Percentiles rank a stretch among this genome's conserved stretches.
Conservation (phyloP, 2,329 filamentous ascomycete genomes). For the Cyanodermella asteris region DNA sequence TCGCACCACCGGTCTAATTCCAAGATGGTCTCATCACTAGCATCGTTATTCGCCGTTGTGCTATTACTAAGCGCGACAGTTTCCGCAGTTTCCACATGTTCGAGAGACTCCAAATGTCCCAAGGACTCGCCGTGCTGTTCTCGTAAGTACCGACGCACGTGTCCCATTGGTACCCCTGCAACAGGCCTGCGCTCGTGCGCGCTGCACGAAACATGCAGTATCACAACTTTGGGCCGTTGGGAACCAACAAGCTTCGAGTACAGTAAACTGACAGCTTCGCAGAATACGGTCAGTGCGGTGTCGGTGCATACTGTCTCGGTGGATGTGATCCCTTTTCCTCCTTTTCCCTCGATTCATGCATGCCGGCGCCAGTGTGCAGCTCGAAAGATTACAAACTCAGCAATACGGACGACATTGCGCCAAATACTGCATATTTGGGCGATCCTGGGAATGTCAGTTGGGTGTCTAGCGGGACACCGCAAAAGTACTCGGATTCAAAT, state of each 20-base stretch:
- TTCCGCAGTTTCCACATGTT: too few relatives aligned
- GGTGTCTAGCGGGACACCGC: constrained; percentile 63
- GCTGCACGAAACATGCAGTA: background rate
- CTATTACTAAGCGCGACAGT: too few relatives aligned
- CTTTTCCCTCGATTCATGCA: constrained; percentile 61
- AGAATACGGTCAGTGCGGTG: constrained; percentile 87
- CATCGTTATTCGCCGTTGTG: too few relatives aligned
- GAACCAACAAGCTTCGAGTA: constrained; percentile 6
- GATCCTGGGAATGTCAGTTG: constrained; percentile 63
- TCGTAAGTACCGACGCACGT: constrained; percentile 28
- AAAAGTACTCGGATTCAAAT: constrained; percentile 28
- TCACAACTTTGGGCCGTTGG: background rate
- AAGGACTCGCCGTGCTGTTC: constrained; percentile 38
- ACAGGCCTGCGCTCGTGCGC: background rate
- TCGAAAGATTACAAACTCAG: constrained; percentile 52
- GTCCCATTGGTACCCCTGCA: background rate
- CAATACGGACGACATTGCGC: constrained; percentile 43
- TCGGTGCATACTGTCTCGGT: constrained; percentile 85
- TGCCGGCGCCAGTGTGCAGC: constrained; percentile 64
- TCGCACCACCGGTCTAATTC: too few relatives aligned
- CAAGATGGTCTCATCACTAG: too few relatives aligned
- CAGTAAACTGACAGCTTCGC: constrained; percentile 8
- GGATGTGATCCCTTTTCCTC: constrained; percentile 83
- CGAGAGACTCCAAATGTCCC: too few relatives aligned
- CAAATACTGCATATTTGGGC: constrained; percentile 68